phyloP scores from a whole-genome alignment of 768 basidiomycete species.

The Boletus vinaceobasis region DNA sequence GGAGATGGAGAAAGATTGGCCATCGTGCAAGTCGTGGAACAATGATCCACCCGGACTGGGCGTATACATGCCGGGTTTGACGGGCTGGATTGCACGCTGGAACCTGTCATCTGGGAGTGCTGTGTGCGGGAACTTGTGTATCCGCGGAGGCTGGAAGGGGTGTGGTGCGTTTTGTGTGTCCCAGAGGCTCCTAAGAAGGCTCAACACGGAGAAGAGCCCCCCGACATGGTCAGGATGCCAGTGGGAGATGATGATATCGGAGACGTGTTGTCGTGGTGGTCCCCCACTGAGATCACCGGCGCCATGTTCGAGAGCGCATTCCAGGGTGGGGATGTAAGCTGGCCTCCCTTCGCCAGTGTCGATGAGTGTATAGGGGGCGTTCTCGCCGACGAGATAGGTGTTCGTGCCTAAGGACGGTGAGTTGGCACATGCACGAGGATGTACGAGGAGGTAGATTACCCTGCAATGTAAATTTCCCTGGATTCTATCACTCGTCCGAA shows the following conservation, averaged over 20 bases:
- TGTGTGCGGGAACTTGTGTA: slow-evolving; percentile 68
- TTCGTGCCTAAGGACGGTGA: slow-evolving; percentile 66
- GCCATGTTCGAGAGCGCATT: slow-evolving; percentile 55
- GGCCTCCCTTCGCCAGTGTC: slow-evolving; percentile 79
- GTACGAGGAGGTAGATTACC: slow-evolving; percentile 39
- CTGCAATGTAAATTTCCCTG: slow-evolving; percentile 85
- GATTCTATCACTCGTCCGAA: slow-evolving; percentile 53
- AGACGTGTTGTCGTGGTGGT: slow-evolving; percentile 44
- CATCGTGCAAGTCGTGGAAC: slow-evolving; percentile 59
- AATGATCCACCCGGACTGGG: slow-evolving; percentile 40
- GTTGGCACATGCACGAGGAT: background rate
- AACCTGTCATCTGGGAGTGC: slow-evolving; percentile 26
- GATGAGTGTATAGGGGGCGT: slow-evolving; percentile 71
- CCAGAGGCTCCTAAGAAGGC: slow-evolving; percentile 65
- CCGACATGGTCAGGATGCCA: slow-evolving; percentile 85
- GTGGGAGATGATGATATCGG: slow-evolving; percentile 91
- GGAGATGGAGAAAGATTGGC: slow-evolving; percentile 46
- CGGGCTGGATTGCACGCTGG: slow-evolving; percentile 38
- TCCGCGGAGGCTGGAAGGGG: slow-evolving; percentile 61
- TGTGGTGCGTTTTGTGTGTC: slow-evolving; percentile 39
- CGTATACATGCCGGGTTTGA: slow-evolving; percentile 42
- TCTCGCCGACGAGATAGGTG: slow-evolving; percentile 76
- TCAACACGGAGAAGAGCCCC: slow-evolving; percentile 70
- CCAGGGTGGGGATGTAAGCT: slow-evolving; percentile 65
- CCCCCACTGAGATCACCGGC: background rate